Base-by-base conservation (phyloP, 805 yeast genomes). In the Wickerhamomyces canadensis region DNA sequence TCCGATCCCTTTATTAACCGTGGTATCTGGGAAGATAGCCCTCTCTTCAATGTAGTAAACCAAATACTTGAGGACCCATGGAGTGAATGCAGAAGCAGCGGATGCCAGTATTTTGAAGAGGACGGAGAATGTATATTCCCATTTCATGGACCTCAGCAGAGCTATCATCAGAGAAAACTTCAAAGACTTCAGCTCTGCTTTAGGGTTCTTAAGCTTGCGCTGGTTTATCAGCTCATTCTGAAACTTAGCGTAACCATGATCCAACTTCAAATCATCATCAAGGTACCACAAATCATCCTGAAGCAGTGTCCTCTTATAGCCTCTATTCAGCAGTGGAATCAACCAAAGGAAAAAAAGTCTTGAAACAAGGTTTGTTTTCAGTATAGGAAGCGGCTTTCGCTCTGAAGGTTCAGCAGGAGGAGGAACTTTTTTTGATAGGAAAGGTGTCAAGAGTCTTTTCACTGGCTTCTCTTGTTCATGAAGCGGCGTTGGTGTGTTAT, bases 271-370 rank as follows among this genome's bases (percentile, higher is more conserved):
- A 22, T 60, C 55, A 1, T 63, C 64, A 17, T 65, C 69, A 43
- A 75, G 51, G 11, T 42, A 45, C 52, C 63, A 82, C 43, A 82
- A 55, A 57, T 84, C 91, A 28, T 73, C 68, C 5, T 80, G 78
- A 31, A 70, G 71, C 31, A 84, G 54, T 0, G 88, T 80, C 48
- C 91, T 64, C 51, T 74, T 78, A 57, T 83, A 84, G 3, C 93
- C 91, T 4, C 68, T 68, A 13, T 58, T 59, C 61, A 84, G 57
- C 36, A 84, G 47, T 0, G 87, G 87, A 10, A 59, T 48, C 35
- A 83, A 58, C 88, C 89, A 84, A 70, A 76, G 66, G 53, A 81
- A 74, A 47, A 76, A 73, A 0, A 65, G 28, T 41, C 58, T 60
- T 12, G 68, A 64, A 11, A 76, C 36, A 7, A 56, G 12, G 30